Evolutionary conservation across 768 basidiomycete species (phyloP).

Genomic region (Leccinellum rugosiceps): DNA sequence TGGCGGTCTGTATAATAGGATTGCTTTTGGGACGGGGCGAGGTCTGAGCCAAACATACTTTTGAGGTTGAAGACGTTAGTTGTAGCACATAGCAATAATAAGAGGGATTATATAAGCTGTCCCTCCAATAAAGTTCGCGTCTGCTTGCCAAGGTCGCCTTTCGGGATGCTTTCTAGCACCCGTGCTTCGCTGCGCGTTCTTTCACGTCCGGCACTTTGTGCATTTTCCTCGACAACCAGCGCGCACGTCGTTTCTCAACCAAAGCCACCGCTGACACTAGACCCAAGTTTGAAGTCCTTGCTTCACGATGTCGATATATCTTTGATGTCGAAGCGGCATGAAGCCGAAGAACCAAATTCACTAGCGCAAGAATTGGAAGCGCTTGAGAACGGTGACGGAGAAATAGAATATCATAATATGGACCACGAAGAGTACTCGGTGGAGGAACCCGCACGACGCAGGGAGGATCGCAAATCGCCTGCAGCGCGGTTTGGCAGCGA

Average conservation of each 20-base stretch:
- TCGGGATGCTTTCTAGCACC: constrained; percentile 23
- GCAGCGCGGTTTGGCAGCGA: constrained; percentile 80
- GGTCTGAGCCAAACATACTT: constrained; percentile 13
- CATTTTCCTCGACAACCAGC: constrained; percentile 33
- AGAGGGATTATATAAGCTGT: constrained; percentile 20
- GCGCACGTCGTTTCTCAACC: constrained; percentile 36
- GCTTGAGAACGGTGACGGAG: constrained; percentile 36
- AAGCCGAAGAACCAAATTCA: constrained; percentile 21
- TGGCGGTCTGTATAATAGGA: constrained; percentile 12
- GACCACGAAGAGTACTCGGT: constrained; percentile 30
- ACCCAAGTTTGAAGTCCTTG: constrained; percentile 60
- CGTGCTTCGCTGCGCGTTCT: constrained; percentile 25
- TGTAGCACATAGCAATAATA: neutral
- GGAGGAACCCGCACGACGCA: constrained; percentile 24
- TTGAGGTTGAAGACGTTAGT: neutral
- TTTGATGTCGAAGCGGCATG: constrained; percentile 37
- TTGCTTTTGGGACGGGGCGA: constrained; percentile 6
- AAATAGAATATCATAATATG: constrained; percentile 32
- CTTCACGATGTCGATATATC: constrained; percentile 70
- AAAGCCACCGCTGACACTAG: constrained; percentile 62
- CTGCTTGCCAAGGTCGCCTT: neutral
- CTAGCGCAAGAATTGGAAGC: constrained; percentile 55
- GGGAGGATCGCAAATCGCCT: constrained; percentile 62
- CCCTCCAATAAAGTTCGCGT: neutral
- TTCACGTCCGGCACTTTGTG: constrained; percentile 17